phyloP scores from a whole-genome alignment of 2,329 filamentous ascomycete genomes.

The Grosmannia penicillata region DNA sequence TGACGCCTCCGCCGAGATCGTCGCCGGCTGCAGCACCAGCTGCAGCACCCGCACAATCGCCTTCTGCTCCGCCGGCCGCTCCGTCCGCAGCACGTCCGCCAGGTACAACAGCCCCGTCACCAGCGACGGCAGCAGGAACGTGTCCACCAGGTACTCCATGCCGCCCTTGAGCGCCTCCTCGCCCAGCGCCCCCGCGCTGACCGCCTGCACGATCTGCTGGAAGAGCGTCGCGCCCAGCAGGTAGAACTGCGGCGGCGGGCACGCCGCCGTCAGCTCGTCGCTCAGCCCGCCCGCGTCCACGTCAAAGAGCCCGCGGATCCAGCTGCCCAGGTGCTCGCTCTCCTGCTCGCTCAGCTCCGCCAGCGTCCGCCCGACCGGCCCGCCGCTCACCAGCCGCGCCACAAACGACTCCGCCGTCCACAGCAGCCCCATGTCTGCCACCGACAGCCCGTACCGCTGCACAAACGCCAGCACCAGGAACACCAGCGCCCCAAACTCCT shows the following conservation, averaged over 20 bases:
- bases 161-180: conserved; percentile 61
- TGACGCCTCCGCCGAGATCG: conserved; percentile 56
- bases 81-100: conserved; percentile 52
- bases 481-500: conserved; percentile 68
- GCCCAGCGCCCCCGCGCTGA: conserved; percentile 47
- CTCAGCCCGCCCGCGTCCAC: conserved; percentile 58
- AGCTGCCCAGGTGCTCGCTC: conserved; percentile 50
- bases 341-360: conserved; percentile 51
- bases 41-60: conserved; percentile 58
- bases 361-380: conserved; percentile 41
- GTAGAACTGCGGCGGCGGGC: conserved; percentile 72
- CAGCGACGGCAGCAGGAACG: conserved; percentile 65
- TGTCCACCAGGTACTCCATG: conserved; percentile 67
- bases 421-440: conserved; percentile 47
- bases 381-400: conserved; percentile 45
- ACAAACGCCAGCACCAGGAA: conserved; percentile 59
- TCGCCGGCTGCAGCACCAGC: conserved; percentile 53
- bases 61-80: conserved; percentile 47
- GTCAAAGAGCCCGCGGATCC: conserved; percentile 67
- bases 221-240: conserved; percentile 64
- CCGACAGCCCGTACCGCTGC: conserved; percentile 56
- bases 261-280: conserved; percentile 70
- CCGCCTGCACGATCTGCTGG: conserved; percentile 58
- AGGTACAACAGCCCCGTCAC: conserved; percentile 61
- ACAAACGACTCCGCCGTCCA: conserved; percentile 48